Base-by-base conservation (phyloP, 1,139 yeast species). In the Pichia sp. region DNA sequence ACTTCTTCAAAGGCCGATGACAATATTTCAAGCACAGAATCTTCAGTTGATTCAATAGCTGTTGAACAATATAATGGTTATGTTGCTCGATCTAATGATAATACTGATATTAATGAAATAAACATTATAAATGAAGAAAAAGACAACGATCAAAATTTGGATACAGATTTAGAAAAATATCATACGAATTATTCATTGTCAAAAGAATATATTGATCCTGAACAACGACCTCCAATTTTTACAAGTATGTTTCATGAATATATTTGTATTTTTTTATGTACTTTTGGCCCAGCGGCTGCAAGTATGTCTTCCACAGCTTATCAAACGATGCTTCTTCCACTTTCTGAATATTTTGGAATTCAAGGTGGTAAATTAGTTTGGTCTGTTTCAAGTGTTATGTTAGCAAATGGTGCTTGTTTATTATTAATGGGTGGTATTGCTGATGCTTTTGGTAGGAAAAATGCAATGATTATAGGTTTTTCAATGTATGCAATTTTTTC, bases 391-490 rank as follows among this genome's bases (percentile, higher is more conserved):
- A 61, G 71, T 20, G 65, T 69, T 30, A 60, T 62, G 38, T 56
- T 71, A 23, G 73, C 72, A 2, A 64, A 67, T 42, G 76, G 74
- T 22, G 57, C 74, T 2, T 63, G 68, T 39, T 55, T 71, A 33
- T 54, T 71, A 28, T 47, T 71, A 12, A 63, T 67, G 62, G 73
- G 74, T n/a, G 69, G 68, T 24, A 49, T 70, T 27, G 70, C 74
- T 1, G 76, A 71, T 54, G 65, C 68, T 3, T 55, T 71, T 51
- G 75, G 76, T 7, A 59, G 76, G 33, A 64, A 64, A 45, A 59
- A 62, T 24, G 60, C 70, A 16, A 55, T 71, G 16, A 39, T 69
- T 5, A 46, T 56, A 4, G 64, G 70, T 9, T 70, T 60, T 41
- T 32, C 52, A 4, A 51, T 59, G 27, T 69, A 55, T 51, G 63